Percentiles rank a stretch among this genome's conserved stretches.
phyloP scores from a whole-genome alignment of 2,329 filamentous ascomycete genomes.

The Lachnellula occidentalis region DNA sequence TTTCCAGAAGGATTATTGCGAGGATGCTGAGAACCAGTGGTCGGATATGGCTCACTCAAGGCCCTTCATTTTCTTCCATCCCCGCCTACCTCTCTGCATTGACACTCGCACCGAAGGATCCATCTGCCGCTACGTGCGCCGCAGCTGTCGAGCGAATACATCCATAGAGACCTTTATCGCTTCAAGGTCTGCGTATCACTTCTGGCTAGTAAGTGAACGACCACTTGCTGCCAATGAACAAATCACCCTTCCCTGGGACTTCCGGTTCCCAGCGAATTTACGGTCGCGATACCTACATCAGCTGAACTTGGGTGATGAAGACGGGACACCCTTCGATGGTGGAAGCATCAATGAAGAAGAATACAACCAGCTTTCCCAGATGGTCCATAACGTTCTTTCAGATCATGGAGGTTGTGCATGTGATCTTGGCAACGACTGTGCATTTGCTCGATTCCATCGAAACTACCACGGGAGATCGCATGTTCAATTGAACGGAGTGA shows the following conservation, averaged over 20 bases:
- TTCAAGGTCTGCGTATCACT: conserved; percentile 74
- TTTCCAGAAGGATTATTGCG: conserved; percentile 67
- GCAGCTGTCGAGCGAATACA: conserved; percentile 90
- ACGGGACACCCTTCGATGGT: conserved; percentile 28
- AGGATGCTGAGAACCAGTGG: conserved; percentile 62
- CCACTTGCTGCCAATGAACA: conserved; percentile 62
- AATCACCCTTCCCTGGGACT: conserved; percentile 65
- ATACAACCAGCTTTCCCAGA: conserved; percentile 54
- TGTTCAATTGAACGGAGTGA: conserved; percentile 37
- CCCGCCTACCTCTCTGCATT: conserved; percentile 83
- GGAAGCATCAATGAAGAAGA: conserved; percentile 46
- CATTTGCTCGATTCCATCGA: conserved; percentile 58
- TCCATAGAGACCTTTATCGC: conserved; percentile 77
- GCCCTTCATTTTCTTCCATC: conserved; percentile 84
- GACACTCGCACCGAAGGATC: conserved; percentile 87
- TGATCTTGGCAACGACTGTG: conserved; percentile 55
- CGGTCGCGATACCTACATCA: conserved; percentile 51
- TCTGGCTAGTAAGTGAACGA: conserved; percentile 83
- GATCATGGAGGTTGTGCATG: conserved; percentile 79
- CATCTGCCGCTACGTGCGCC: conserved; percentile 77
- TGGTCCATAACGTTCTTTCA: conserved; percentile 65
- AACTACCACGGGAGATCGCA: conserved; percentile 48
- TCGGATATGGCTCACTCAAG: conserved; percentile 57
- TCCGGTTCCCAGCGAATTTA: conserved; percentile 51
- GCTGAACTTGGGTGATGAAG: conserved; percentile 59